These are phyloP conservation scores for button mushroom (Agaricus bisporus) DNA, from an alignment of 768 basidiomycete species.

Conservation along the genomic window DNA sequence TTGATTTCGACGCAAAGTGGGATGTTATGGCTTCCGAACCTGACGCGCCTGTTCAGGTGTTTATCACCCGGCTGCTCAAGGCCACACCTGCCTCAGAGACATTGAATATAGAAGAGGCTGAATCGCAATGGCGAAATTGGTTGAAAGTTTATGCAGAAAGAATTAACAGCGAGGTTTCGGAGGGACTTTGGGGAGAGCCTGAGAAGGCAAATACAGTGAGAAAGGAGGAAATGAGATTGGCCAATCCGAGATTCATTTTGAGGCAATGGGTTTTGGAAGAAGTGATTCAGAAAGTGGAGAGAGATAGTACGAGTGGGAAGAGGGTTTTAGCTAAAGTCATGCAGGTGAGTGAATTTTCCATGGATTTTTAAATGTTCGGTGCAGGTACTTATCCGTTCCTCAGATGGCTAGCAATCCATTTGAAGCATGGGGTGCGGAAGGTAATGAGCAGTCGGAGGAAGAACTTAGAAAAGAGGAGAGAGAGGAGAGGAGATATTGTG, in stretches of 20 bases:
- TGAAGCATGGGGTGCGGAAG: conserved; percentile 82
- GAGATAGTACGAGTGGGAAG: conserved; percentile 57
- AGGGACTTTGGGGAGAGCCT: conserved; percentile 33
- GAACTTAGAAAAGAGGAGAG: conserved; percentile 50
- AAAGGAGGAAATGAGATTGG: conserved; percentile 41
- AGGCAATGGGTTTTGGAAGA: conserved; percentile 97
- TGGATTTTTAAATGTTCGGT: background rate
- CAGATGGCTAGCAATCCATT: conserved; percentile 89
- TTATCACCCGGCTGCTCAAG: conserved; percentile 38
- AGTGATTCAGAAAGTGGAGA: conserved; percentile 72
- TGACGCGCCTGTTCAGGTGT: conserved; percentile 26
- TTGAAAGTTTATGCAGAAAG: conserved; percentile 55
- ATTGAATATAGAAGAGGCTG: conserved; percentile 39
- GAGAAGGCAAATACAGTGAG: conserved; percentile 40
- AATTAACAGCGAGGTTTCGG: conserved; percentile 43
- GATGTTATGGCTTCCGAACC: conserved; percentile 1
- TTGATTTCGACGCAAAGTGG: conserved; percentile 46
- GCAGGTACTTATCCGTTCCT: background rate
- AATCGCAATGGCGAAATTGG: conserved; percentile 56
- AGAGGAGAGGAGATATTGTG: conserved; percentile 74
- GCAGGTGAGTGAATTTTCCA: conserved; percentile 45
- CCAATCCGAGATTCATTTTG: conserved; percentile 89
- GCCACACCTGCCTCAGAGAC: conserved; percentile 39
- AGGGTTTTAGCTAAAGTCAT: conserved; percentile 74
- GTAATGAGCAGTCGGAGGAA: conserved; percentile 32